Conservation (phyloP, 2,329 filamentous ascomycete species). For the Cytospora schulzeri region DNA sequence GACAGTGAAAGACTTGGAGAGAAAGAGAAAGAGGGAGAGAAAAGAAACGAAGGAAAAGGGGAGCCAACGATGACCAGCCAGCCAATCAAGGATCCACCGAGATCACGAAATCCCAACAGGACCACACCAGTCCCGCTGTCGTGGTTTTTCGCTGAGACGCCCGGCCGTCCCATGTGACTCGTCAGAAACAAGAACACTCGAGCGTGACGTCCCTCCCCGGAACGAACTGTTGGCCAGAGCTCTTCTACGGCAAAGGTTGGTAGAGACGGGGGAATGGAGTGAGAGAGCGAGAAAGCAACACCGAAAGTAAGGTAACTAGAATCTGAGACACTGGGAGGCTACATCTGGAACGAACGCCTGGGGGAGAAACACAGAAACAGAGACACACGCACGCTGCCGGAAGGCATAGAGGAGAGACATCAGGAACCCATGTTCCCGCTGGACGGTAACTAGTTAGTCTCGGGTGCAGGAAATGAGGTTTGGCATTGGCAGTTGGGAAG, state of each 20-base stretch:
- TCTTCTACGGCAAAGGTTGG: conserved; percentile 16
- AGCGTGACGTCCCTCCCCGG: background rate
- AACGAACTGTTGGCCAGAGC: conserved; percentile 35
- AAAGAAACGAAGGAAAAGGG: background rate
- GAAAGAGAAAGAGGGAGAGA: background rate
- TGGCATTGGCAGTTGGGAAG: background rate
- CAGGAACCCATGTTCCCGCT: background rate
- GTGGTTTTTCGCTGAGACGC: background rate
- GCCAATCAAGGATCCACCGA: background rate
- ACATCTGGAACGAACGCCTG: conserved; percentile 22
- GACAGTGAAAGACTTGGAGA: background rate
- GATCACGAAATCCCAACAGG: background rate
- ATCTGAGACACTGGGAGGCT: conserved; percentile 21
- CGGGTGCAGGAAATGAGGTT: background rate
- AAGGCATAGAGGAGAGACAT: conserved; percentile 2
- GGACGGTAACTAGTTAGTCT: background rate
- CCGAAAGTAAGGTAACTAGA: conserved; percentile 27
- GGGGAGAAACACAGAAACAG: conserved; percentile 17
- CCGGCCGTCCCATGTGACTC: conserved; percentile 12
- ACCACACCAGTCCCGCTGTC: background rate
- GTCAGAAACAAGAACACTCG: background rate
- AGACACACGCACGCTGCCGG: conserved; percentile 5
- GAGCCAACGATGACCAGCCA: background rate
- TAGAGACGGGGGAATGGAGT: conserved; percentile 29
- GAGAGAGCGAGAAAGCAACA: background rate